Percentiles rank a stretch among this genome's conserved stretches.
Conservation (phyloP, 139 green algal species). For the Raphidocelis subcapitata region DNA sequence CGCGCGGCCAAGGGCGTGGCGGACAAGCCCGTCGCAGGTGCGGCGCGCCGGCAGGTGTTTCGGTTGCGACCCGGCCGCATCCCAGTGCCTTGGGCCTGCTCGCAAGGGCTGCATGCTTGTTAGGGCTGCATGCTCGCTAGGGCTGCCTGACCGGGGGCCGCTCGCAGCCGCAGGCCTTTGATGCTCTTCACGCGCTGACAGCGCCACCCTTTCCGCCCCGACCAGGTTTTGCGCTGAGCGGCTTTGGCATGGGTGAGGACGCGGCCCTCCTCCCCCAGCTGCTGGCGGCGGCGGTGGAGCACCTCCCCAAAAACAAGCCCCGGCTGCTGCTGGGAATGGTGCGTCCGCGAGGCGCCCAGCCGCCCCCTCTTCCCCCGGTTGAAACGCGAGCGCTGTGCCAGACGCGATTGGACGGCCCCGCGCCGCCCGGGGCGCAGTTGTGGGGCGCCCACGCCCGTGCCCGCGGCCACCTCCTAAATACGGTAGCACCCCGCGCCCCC, state of each 20-base stretch:
- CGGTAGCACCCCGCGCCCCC: no score
- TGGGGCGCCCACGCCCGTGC: no score
- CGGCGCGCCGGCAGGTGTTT: no score
- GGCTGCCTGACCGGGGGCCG: not conserved
- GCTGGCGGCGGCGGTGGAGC: slow-evolving; percentile 33
- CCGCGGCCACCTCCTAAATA: no score
- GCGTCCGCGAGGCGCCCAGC: not conserved
- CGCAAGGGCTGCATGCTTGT: not conserved
- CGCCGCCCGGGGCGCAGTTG: no score
- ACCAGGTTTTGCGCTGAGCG: slow-evolving; percentile 57
- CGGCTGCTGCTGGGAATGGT: slow-evolving; percentile 43
- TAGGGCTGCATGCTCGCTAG: not conserved
- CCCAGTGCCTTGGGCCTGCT: no score
- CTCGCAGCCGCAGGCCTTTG: not conserved
- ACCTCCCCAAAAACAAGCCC: slow-evolving; percentile 43
- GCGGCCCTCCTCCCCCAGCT: slow-evolving; percentile 31
- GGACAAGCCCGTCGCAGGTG: slow-evolving; percentile 30
- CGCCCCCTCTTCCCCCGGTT: no score
- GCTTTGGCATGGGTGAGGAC: slow-evolving; percentile 66
- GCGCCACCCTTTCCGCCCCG: not conserved
- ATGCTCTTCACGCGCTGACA: no score
- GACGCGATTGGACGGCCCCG: no score
- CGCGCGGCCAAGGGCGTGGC: slow-evolving; percentile 36
- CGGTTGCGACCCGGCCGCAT: no score
- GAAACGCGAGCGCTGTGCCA: no score